Evolutionary conservation across 1,284 basidiomycete genomes (phyloP).

Genomic region (Nidula niveotomentosa): DNA sequence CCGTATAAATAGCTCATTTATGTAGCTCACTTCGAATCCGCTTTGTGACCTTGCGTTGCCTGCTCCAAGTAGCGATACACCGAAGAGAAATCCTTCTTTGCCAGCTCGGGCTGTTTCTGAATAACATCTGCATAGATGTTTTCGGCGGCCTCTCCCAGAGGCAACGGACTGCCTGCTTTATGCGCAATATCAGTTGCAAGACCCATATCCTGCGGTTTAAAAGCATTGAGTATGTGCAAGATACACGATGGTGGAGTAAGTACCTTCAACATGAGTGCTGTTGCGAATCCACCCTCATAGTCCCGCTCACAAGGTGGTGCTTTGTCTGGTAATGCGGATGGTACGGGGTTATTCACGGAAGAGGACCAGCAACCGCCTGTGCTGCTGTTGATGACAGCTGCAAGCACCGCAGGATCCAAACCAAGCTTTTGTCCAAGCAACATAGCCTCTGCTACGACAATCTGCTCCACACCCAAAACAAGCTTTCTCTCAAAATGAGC

Average conservation of each 20-base stretch:
- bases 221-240: background rate
- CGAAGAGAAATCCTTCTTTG: conserved; percentile 76
- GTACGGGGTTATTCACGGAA: conserved; percentile 88
- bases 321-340: conserved; percentile 66
- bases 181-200: conserved; percentile 67
- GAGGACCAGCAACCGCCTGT: conserved; percentile 85
- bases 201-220: conserved; percentile 66
- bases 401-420: conserved; percentile 71
- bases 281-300: conserved; percentile 85
- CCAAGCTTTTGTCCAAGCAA: conserved; percentile 79
- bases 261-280: conserved; percentile 84
- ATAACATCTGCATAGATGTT: conserved; percentile 59
- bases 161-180: conserved; percentile 50
- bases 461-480: conserved; percentile 75
- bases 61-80: conserved; percentile 65
- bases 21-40: conserved; percentile 3
- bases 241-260: background rate
- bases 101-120: conserved; percentile 53
- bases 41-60: background rate
- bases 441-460: conserved; percentile 84
- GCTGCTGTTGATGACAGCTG: conserved; percentile 81
- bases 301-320: conserved; percentile 81
- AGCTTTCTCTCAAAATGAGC: conserved; percentile 32
- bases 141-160: conserved; percentile 65
- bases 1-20: too few relatives aligned